Conservation (phyloP, 371 early-diverging fungal genomes). For the Lichtheimia ornata region DNA sequence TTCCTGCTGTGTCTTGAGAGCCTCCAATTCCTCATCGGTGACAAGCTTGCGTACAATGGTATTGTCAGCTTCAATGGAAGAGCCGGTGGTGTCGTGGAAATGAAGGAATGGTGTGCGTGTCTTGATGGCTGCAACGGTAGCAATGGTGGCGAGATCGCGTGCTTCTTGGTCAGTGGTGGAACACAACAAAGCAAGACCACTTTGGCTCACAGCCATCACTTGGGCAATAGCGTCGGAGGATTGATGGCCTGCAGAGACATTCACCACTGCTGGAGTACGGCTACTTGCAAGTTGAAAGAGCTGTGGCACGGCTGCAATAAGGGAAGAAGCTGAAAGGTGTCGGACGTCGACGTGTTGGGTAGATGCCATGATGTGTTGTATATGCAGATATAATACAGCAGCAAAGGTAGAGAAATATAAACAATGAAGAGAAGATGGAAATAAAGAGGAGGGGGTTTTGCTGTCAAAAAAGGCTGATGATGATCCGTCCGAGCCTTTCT, state of each 20-base stretch:
- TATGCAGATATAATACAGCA: conserved; percentile 7
- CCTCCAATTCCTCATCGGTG: conserved; percentile 32
- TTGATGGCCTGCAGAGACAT: conserved; percentile 46
- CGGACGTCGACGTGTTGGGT: conserved; percentile 5
- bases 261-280: conserved; percentile 56
- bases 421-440: background rate
- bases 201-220: conserved; percentile 77
- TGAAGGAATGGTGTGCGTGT: conserved; percentile 65
- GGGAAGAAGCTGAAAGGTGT: conserved; percentile 51
- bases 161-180: conserved; percentile 74
- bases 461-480: conserved; percentile 7
- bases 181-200: conserved; percentile 73
- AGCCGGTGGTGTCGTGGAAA: conserved; percentile 41
- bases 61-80: conserved; percentile 10
- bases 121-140: conserved; percentile 63
- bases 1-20: conserved; percentile 17
- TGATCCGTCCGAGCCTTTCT: conserved; percentile 1
- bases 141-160: conserved; percentile 68
- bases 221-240: conserved; percentile 47
- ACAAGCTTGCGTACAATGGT: conserved; percentile 27
- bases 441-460: conserved; percentile 7
- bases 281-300: conserved; percentile 59
- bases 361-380: conserved; percentile 8
- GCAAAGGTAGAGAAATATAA: background rate
- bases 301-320: conserved; percentile 66